Evolutionary conservation across 2,329 filamentous ascomycete species (phyloP).

Genomic region (Huntiella savannae): DNA sequence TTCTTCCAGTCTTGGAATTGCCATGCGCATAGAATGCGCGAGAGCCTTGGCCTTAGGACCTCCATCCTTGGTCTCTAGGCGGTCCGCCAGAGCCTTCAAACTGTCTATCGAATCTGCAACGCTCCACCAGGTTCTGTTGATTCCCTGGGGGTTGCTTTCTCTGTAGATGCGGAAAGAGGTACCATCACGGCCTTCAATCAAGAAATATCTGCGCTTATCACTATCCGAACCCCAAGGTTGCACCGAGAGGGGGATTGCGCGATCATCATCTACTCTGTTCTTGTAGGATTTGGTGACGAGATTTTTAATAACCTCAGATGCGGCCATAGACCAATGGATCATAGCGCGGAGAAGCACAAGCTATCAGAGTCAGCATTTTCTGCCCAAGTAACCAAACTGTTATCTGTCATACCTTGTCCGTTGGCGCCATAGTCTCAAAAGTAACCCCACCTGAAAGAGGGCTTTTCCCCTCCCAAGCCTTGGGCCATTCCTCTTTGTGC

Average conservation of each 20-base stretch:
- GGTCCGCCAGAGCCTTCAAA: constrained; percentile 53
- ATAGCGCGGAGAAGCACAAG: constrained; percentile 67
- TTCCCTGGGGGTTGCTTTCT: constrained; percentile 67
- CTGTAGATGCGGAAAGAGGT: constrained; percentile 87
- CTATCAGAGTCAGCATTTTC: constrained; percentile 25
- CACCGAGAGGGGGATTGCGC: constrained; percentile 74
- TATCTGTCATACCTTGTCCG: constrained; percentile 47
- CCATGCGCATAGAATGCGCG: constrained; percentile 55
- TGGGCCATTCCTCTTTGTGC: constrained; percentile 77
- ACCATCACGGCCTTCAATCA: constrained; percentile 86
- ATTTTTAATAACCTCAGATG: constrained; percentile 63
- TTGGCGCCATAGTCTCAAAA: constrained; percentile 66
- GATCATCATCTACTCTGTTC: constrained; percentile 56
- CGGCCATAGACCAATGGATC: constrained; percentile 73
- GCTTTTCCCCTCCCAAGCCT: constrained; percentile 63
- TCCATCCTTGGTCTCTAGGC: constrained; percentile 57
- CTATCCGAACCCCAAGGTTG: constrained; percentile 82
- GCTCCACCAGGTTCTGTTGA: constrained; percentile 73
- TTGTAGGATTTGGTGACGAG: constrained; percentile 82
- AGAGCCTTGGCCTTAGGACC: constrained; percentile 64
- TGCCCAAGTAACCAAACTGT: background rate
- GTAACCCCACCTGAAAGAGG: constrained; percentile 62
- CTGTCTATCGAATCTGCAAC: constrained; percentile 84
- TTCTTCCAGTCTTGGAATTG: constrained; percentile 77
- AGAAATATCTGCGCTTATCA: constrained; percentile 79